Evolutionary conservation across 371 early-diverging fungal species (phyloP), one percentile per base, ranked within the genome.

Genomic region (Mucor ambiguus): DNA sequence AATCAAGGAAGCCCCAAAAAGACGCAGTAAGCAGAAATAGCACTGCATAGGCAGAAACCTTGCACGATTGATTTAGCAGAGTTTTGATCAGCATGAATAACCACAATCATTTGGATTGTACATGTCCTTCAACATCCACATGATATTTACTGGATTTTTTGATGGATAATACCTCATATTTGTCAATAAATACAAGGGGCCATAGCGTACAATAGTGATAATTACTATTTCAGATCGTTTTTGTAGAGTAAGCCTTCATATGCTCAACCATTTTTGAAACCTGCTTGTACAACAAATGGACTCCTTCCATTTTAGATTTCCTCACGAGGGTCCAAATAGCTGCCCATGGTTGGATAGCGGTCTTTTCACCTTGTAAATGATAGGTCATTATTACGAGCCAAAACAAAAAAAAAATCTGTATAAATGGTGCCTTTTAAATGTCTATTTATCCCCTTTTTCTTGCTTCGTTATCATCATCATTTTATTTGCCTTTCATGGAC

Each of bases 401-500:
- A 29, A 52, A 52, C 9, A 24, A 24, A 8, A 52, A 52, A 28
- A 52, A 52, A 52, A 52, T 24, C 12, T 3, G 24, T 52, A 52
- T 52, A 24, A 26, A 14, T 9, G 0, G 52, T 52, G 52, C 46
- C 46, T 46, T 4, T 46, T 20, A 46, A 46, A 22, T 52, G 52
- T 14, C 28, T 26, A 12, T 26, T 6, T 28, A 52, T 62, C 32
- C 29, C 57, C 20, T 29, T 58, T 63, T 41, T 63, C 16, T 20
- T 41, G 41, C 30, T 63, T 58, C 37, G 22, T 58, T 56, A 49
- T 38, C 58, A 60, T 44, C 43, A 22, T 61, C 24, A 32, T 14
- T 29, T 38, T 20, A 12, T 58, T 62, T 52, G 55, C 44, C 52
- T 68, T 68, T 63, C 48, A 61, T 68, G 62, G n/a, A 56, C 44